Percentiles rank a stretch among this genome's conserved stretches.
These are phyloP conservation scores for Colletotrichum camelliae DNA, from an alignment of 2,329 filamentous ascomycete species.

Conservation along the genomic window DNA sequence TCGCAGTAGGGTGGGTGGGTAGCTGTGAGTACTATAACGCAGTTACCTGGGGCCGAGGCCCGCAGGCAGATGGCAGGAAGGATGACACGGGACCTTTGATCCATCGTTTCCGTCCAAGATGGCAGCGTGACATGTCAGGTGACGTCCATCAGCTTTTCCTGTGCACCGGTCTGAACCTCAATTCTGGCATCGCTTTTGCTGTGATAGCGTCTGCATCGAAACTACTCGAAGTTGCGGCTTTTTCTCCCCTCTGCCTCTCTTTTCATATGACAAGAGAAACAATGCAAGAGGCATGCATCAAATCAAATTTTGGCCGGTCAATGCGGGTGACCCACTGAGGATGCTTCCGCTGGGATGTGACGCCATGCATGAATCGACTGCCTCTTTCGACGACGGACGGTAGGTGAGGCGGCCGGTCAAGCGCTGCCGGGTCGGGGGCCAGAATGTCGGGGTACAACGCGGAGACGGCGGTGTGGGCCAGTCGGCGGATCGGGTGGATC, in stretches of 20 bases:
- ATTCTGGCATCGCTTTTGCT: not conserved
- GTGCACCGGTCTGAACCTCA: not conserved
- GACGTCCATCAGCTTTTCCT: not conserved
- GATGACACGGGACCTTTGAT: not conserved
- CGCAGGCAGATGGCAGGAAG: not conserved
- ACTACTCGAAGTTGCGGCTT: not conserved
- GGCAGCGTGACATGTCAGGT: not conserved
- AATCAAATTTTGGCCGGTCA: not conserved
- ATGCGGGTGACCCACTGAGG: conserved; percentile 6
- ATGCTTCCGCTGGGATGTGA: not conserved
- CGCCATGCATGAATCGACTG: not conserved
- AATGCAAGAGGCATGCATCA: not conserved
- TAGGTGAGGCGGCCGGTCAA: not conserved
- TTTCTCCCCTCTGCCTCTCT: not conserved
- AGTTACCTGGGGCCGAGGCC: no score
- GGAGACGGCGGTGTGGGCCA: not conserved
- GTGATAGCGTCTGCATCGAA: not conserved
- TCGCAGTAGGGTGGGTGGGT: no score
- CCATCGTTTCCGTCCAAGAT: not conserved
- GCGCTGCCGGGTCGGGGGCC: not conserved
- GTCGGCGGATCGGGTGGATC: not conserved
- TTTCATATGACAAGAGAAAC: not conserved
- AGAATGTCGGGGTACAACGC: not conserved
- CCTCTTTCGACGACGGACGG: not conserved
- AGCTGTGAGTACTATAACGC: no score